A percentile compares a stretch with the other conserved stretches of the same genome.
phyloP scores from a whole-genome alignment of 2,329 filamentous ascomycete genomes.

The Diaporthe australafricana region DNA sequence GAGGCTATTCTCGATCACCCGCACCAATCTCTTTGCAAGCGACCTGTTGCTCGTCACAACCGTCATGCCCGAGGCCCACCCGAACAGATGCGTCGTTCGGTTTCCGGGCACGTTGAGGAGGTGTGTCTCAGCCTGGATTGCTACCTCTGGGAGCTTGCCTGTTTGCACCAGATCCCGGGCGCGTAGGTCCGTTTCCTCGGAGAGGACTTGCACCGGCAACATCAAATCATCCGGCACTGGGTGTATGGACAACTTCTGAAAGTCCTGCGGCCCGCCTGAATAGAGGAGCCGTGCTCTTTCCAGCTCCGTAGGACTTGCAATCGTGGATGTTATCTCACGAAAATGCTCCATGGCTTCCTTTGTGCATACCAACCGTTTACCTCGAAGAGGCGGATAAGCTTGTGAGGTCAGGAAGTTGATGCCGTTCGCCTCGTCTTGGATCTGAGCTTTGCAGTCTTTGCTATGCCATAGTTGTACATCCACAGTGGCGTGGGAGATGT shows the following conservation, averaged over 20 bases:
- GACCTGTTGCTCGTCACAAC: constrained; percentile 34
- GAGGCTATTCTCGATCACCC: constrained; percentile 31
- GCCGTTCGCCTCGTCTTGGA: constrained; percentile 72
- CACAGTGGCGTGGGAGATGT: constrained; percentile 71
- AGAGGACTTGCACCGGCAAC: constrained; percentile 31
- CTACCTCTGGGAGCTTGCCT: constrained; percentile 26
- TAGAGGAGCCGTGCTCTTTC: constrained; percentile 69
- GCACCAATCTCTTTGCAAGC: constrained; percentile 30
- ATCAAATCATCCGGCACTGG: constrained; percentile 29
- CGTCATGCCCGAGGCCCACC: constrained; percentile 14
- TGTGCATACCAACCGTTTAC: constrained; percentile 73
- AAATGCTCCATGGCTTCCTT: constrained; percentile 73
- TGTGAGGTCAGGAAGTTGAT: constrained; percentile 64
- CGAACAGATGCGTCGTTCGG: constrained; percentile 28
- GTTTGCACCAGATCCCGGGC: constrained; percentile 11
- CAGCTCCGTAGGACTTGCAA: constrained; percentile 72
- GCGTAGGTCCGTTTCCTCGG: neutral
- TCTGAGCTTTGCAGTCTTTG: constrained; percentile 70
- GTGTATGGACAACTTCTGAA: constrained; percentile 32
- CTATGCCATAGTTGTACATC: constrained; percentile 57
- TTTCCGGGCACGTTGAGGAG: constrained; percentile 27
- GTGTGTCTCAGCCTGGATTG: constrained; percentile 29
- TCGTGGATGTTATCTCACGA: constrained; percentile 72
- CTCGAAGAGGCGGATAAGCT: constrained; percentile 71
- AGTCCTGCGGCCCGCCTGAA: neutral